A percentile compares a stretch with the other conserved stretches of the same genome.
phyloP scores from a whole-genome alignment of 495 filamentous ascomycete species.

The Trichoderma orchidacearum region DNA sequence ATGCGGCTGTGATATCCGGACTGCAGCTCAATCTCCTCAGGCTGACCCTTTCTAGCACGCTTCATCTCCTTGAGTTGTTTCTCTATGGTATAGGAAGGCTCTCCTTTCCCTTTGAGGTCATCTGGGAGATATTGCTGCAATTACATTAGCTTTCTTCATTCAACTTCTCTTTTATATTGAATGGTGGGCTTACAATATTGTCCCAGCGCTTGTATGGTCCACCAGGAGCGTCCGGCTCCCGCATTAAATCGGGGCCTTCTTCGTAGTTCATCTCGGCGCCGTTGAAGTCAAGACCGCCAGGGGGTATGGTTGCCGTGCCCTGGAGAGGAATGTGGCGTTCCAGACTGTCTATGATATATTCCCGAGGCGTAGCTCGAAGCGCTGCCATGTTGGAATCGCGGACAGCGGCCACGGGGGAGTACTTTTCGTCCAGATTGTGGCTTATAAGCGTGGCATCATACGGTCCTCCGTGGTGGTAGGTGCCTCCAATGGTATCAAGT shows the following conservation, averaged over 20 bases:
- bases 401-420: constrained; percentile 68
- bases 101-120: constrained; percentile 70
- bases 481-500: constrained; percentile 48
- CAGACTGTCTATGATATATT: constrained; percentile 65
- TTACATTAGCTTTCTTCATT: constrained; percentile 5
- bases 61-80: constrained; percentile 39
- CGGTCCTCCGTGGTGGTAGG: constrained; percentile 86
- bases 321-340: constrained; percentile 70
- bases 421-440: constrained; percentile 48
- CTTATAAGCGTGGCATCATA: constrained; percentile 73
- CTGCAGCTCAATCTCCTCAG: constrained; percentile 27
- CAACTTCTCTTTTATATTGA: no score
- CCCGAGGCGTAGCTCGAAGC: constrained; percentile 66
- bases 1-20: constrained; percentile 3
- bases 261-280: constrained; percentile 66
- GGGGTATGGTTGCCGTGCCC: constrained; percentile 63
- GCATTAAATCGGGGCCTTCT: constrained; percentile 76
- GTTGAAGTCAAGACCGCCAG: constrained; percentile 49
- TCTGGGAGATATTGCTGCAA: constrained; percentile 50
- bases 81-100: constrained; percentile 59
- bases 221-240: constrained; percentile 44
- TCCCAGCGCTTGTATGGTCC: constrained; percentile 55
- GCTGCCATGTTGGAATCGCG: constrained; percentile 60
- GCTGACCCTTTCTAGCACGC: constrained; percentile 7
- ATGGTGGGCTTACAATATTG: constrained; percentile 43